Evolutionary conservation across 192 early-diverging fungal genomes (phyloP).

Genomic region (Diversispora eburnea): DNA sequence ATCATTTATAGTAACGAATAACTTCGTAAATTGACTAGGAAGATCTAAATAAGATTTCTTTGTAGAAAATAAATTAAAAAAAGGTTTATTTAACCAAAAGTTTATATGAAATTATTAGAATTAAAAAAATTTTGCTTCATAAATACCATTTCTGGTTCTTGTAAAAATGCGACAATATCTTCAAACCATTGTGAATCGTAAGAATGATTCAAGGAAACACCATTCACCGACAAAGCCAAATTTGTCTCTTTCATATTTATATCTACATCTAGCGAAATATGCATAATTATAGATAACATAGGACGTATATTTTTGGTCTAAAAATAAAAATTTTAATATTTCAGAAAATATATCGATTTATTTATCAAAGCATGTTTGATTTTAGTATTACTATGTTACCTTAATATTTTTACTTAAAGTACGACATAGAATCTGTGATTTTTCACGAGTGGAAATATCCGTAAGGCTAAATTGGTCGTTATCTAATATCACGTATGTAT

Average conservation of each 20-base stretch:
- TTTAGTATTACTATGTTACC: constrained; percentile 30
- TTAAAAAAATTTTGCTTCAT: constrained; percentile 1
- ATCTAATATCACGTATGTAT: constrained; percentile 48
- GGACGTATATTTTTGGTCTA: constrained; percentile 49
- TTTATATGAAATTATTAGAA: too few relatives aligned
- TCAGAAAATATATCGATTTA: neutral
- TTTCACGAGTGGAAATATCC: constrained; percentile 37
- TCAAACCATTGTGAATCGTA: constrained; percentile 42
- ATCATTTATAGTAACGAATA: constrained; percentile 56
- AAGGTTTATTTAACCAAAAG: neutral
- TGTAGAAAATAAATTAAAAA: neutral
- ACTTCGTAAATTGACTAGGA: constrained; percentile 53
- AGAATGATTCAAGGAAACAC: constrained; percentile 47
- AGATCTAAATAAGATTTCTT: constrained; percentile 44
- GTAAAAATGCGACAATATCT: constrained; percentile 55
- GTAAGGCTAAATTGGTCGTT: constrained; percentile 47
- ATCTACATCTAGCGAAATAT: constrained; percentile 46
- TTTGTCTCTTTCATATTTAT: constrained; percentile 58
- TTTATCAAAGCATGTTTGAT: neutral
- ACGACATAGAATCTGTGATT: constrained; percentile 38
- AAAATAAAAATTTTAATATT: neutral
- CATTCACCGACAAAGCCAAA: constrained; percentile 42
- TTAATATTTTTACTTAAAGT: constrained; percentile 44
- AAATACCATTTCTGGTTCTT: constrained; percentile 48
- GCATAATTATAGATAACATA: constrained; percentile 58